Base-by-base conservation (phyloP, 2,329 filamentous ascomycete genomes). In the Penicillium sp. region DNA sequence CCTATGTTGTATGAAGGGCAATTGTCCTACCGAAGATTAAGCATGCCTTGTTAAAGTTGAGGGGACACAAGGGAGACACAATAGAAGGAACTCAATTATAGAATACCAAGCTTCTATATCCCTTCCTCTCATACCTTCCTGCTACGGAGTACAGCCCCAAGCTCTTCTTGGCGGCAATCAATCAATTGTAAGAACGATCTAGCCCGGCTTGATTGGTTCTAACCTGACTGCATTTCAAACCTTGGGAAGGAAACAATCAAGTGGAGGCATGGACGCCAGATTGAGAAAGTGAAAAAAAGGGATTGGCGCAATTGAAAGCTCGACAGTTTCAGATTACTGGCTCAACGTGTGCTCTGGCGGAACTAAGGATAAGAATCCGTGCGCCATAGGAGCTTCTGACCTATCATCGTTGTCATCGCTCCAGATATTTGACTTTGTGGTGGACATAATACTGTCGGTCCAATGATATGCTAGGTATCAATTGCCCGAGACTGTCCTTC, bases 151-250 rank as follows among this genome's bases (percentile, higher is more conserved):
- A n/a, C n/a, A n/a, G 19, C 7, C 14, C 35, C 23, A 13, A 2
- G 16, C 18, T 13, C 26, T 40, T 35, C 41, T 35, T 9, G 23
- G 13, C 16, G 9, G 41, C 11, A 7, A 29, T 27, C 32, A 19
- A 18, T 40, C 13, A 32, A 26, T 47, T 27, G 34, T 5, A n/a
- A 13, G 36, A 18, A 10, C 23, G 14, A 51, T 18, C 19, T 16
- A 32, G 34, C 13, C 30, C 32, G 38, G 11, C 10, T 11, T 56
- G 48, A 63, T 64, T 62, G 62, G 62, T 47, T 56, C 51, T 23
- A 55, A 56, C 53, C 41, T 35, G 41, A 53, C 47, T 55, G 11
- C 48, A 46, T 7, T 51, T 39, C 16, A 47, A 47, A 30, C 41
- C 34, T 38, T 46, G 48, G 44, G 16, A n/a, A 32, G 18, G 34